A percentile compares a stretch with the other conserved stretches of the same genome.
Evolutionary conservation across 768 basidiomycete species (phyloP).

Genomic region (Lactarius trivialis): DNA sequence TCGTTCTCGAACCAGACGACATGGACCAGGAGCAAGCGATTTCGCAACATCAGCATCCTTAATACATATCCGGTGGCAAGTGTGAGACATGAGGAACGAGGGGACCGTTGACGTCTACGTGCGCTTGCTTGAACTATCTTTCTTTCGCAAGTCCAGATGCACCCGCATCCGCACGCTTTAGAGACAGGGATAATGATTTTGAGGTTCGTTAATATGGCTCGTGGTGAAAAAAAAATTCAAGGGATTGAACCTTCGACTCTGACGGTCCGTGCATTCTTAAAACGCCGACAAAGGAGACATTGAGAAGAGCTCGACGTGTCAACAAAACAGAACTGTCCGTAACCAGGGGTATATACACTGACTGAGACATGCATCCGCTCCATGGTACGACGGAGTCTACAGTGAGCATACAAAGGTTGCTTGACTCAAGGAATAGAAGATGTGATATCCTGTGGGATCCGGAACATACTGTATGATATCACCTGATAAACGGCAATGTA

Average conservation of each 20-base stretch:
- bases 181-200: background rate
- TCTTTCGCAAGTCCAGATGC: background rate
- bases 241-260: background rate
- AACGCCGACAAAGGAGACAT: background rate
- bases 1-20: no score
- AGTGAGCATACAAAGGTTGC: background rate
- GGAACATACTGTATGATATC: background rate
- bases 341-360: background rate
- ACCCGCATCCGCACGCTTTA: background rate
- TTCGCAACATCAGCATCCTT: no score
- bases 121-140: no score
- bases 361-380: background rate
- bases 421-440: background rate
- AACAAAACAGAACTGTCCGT: background rate
- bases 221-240: background rate
- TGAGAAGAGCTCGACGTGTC: background rate
- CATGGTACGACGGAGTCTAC: background rate
- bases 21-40: no score
- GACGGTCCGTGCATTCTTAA: background rate
- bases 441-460: background rate
- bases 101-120: background rate
- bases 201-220: background rate
- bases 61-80: no score
- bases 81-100: background rate
- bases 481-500: background rate